Evolutionary conservation across 352 stramenopile species (phyloP).

Genomic region (Phytophthora litchii): DNA sequence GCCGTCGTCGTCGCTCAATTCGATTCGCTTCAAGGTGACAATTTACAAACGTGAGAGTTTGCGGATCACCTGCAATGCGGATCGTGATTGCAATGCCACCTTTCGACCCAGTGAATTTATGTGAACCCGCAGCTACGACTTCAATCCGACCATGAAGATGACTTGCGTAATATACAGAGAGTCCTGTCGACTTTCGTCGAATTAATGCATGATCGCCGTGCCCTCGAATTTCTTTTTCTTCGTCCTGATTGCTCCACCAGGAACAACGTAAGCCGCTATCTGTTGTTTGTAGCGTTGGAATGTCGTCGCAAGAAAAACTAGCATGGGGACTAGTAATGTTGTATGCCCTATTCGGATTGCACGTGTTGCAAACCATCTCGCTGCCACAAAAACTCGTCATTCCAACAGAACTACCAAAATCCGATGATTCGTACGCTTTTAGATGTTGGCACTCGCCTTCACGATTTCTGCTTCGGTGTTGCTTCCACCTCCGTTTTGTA

Average conservation of each 20-base stretch:
- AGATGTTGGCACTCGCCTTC: constrained; percentile 13
- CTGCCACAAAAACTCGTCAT: constrained; percentile 11
- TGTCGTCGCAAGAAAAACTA: constrained; percentile 11
- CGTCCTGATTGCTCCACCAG: constrained; percentile 20
- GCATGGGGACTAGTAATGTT: constrained; percentile 11
- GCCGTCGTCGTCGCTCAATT: constrained; percentile 48
- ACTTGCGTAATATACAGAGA: constrained; percentile 60
- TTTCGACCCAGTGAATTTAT: constrained; percentile 77
- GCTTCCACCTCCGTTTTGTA: constrained; percentile 4
- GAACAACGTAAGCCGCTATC: background rate
- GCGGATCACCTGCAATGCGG: constrained; percentile 41
- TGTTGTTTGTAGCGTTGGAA: background rate
- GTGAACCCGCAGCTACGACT: constrained; percentile 49
- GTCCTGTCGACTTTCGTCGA: constrained; percentile 66
- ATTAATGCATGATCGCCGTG: constrained; percentile 70
- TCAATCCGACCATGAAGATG: constrained; percentile 46
- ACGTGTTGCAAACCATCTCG: constrained; percentile 14
- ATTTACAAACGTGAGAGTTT: constrained; percentile 72
- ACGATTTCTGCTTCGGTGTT: background rate
- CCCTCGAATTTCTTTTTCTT: constrained; percentile 54
- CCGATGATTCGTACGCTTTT: constrained; percentile 13
- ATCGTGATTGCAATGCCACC: constrained; percentile 63
- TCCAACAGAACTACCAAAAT: constrained; percentile 14
- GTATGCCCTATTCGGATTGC: constrained; percentile 15
- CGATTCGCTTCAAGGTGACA: constrained; percentile 77